Conservation (phyloP, 768 basidiomycete species). For the Suillus paluster region DNA sequence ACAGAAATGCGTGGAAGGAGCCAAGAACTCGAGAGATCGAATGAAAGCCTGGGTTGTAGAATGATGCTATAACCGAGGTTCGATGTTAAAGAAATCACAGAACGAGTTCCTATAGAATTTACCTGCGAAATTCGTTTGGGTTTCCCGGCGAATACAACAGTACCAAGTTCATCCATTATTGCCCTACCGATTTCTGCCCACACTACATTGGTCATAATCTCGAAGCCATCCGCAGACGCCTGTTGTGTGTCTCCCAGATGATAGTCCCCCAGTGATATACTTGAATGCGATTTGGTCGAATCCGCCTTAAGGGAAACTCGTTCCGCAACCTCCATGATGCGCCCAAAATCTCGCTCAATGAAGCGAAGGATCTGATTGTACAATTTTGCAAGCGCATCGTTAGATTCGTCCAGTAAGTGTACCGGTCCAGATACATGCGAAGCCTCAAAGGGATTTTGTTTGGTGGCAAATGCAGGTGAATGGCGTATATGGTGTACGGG, state of each 20-base stretch:
- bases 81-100: not conserved
- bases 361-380: constrained; percentile 86
- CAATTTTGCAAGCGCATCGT: constrained; percentile 72
- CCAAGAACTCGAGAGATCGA: constrained; percentile 77
- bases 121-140: constrained; percentile 90
- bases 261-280: constrained; percentile 7
- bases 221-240: constrained; percentile 53
- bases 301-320: constrained; percentile 57
- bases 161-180: constrained; percentile 85
- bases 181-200: constrained; percentile 85
- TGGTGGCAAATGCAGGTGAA: constrained; percentile 52
- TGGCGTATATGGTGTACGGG: constrained; percentile 59
- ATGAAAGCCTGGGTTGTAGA: constrained; percentile 85
- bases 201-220: constrained; percentile 86
- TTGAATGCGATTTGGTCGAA: constrained; percentile 25
- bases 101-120: not conserved
- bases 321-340: constrained; percentile 80
- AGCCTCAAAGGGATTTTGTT: constrained; percentile 43
- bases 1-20: constrained; percentile 77
- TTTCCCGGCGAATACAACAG: constrained; percentile 88
- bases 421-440: constrained; percentile 39
- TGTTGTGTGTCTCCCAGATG: constrained; percentile 12
- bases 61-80: constrained; percentile 63
- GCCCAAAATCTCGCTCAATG: constrained; percentile 72
- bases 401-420: constrained; percentile 64